These are phyloP conservation scores for Microbotryum violaceum DNA, from an alignment of 1,284 basidiomycete species.

Conservation along the genomic window DNA sequence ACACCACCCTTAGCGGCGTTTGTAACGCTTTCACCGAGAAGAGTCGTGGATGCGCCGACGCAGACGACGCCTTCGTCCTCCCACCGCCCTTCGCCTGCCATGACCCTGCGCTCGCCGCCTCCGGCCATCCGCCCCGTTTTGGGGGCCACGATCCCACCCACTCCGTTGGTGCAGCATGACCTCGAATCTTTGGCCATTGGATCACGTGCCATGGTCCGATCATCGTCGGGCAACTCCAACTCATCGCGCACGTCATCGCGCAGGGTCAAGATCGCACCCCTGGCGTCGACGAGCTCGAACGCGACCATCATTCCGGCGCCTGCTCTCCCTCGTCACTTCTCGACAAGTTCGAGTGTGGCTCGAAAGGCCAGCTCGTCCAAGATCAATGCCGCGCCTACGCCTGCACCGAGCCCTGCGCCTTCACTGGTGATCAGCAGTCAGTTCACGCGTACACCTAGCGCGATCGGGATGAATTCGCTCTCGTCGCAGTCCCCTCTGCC, in stretches of 20 bases:
- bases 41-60: conserved; percentile 3
- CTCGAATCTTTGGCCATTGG: no score
- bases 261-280: no score
- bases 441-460: not conserved
- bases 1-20: not conserved
- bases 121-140: conserved; percentile 9
- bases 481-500: not conserved
- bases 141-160: conserved; percentile 1
- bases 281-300: no score
- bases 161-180: no score
- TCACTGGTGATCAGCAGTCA: not conserved
- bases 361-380: no score
- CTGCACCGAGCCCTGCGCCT: not conserved
- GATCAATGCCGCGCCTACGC: not conserved
- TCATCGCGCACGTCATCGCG: no score
- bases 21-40: not conserved
- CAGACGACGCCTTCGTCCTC: conserved; percentile 7
- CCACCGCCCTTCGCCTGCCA: conserved; percentile 1
- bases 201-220: no score
- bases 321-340: no score
- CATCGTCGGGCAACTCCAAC: no score
- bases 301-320: no score
- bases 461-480: no score
- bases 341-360: no score
- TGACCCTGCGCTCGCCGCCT: not conserved